Conservation (phyloP, 352 stramenopile genomes). For the Pythium scleroteichum region DNA sequence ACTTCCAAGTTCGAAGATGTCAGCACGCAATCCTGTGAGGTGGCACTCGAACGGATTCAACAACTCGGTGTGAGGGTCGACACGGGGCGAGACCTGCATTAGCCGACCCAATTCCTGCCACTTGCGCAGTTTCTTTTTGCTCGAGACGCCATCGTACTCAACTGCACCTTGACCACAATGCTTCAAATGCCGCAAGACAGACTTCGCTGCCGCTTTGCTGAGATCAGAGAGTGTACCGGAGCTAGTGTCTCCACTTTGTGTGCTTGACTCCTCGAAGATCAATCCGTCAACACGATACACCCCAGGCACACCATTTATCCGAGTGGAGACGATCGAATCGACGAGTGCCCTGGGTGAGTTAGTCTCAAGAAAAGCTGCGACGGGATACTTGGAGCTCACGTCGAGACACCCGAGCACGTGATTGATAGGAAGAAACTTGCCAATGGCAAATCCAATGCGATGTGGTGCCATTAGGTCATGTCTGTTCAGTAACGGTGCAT, state of each 20-base stretch:
- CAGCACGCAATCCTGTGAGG: constrained; percentile 71
- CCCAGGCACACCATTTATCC: constrained; percentile 61
- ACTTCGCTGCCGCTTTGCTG: neutral
- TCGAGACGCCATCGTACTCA: constrained; percentile 74
- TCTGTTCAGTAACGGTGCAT: constrained; percentile 60
- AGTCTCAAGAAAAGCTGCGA: constrained; percentile 48
- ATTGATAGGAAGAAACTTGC: constrained; percentile 62
- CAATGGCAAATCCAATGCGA: constrained; percentile 78
- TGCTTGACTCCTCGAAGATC: constrained; percentile 26
- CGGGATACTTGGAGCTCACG: constrained; percentile 47
- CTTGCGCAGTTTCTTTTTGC: constrained; percentile 65
- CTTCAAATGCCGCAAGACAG: constrained; percentile 35
- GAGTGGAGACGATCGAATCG: constrained; percentile 71
- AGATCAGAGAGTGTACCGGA: constrained; percentile 1
- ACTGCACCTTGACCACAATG: constrained; percentile 53
- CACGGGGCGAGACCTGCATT: constrained; percentile 67
- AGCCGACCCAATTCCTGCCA: constrained; percentile 38
- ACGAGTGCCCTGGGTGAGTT: constrained; percentile 54
- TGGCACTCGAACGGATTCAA: constrained; percentile 55
- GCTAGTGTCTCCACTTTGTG: neutral
- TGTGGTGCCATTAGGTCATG: constrained; percentile 65
- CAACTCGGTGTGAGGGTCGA: constrained; percentile 44
- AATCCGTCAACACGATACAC: constrained; percentile 69
- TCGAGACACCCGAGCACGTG: constrained; percentile 71
- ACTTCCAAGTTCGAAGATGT: constrained; percentile 81